These are phyloP conservation scores for Rhizophagus clarus DNA, from an alignment of 192 early-diverging fungal genomes.

Conservation along the genomic window DNA sequence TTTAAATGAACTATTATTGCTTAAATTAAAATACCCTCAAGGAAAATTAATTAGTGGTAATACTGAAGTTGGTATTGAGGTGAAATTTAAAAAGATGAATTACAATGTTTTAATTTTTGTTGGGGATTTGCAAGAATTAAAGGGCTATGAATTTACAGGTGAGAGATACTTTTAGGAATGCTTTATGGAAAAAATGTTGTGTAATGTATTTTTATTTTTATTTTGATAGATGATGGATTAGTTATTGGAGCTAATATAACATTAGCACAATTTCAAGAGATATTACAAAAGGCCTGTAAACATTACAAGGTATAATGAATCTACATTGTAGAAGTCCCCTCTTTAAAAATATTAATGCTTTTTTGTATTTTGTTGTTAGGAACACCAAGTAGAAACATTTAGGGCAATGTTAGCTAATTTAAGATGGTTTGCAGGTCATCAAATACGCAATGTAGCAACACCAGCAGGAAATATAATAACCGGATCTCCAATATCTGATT, in stretches of 20 bases:
- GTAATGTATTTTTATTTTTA: background rate
- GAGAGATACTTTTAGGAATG: too few species aligned
- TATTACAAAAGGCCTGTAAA: slow-evolving; percentile 46
- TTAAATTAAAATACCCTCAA: slow-evolving; percentile 58
- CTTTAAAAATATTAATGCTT: background rate
- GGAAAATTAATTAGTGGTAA: slow-evolving; percentile 84
- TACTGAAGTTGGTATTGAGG: slow-evolving; percentile 82
- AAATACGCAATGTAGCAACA: slow-evolving; percentile 86
- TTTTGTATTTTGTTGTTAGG: background rate
- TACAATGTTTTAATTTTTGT: slow-evolving; percentile 68
- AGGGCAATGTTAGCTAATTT: slow-evolving; percentile 72
- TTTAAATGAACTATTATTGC: slow-evolving; percentile 51
- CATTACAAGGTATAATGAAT: slow-evolving; percentile 19
- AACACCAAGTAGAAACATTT: slow-evolving; percentile 55
- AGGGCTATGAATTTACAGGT: slow-evolving; percentile 43
- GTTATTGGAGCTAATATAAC: slow-evolving; percentile 70
- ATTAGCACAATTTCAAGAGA: slow-evolving; percentile 61
- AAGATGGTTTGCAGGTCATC: slow-evolving; percentile 79
- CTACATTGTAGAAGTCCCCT: too few species aligned
- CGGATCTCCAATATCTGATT: slow-evolving; percentile 86
- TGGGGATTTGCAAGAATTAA: slow-evolving; percentile 72
- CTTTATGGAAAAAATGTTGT: too few species aligned
- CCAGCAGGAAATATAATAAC: slow-evolving; percentile 87
- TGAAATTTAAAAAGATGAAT: slow-evolving; percentile 69
- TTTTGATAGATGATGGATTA: slow-evolving; percentile 39